Conservation (phyloP, 768 basidiomycete genomes). For the Pulveroboletus sp. region DNA sequence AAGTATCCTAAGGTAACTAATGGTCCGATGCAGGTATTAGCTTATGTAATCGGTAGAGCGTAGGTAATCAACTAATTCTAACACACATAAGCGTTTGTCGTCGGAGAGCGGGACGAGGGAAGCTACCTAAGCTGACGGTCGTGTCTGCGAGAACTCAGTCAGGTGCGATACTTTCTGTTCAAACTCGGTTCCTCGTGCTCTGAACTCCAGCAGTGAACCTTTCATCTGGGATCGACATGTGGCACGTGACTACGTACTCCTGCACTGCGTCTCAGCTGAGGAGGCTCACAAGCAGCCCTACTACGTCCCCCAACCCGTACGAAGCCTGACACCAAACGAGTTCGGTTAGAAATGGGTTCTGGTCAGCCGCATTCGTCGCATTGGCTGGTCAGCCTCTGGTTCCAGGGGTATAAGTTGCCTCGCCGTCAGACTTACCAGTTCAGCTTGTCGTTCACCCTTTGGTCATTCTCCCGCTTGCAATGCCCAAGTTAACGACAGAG, state of each 20-base stretch:
- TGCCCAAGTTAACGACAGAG: not conserved
- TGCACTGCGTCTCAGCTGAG: no score
- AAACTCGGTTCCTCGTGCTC: no score
- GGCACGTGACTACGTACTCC: slow-evolving; percentile 5
- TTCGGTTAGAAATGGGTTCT: not conserved
- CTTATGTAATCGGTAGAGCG: no score
- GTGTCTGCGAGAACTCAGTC: no score
- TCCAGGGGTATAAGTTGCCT: not conserved
- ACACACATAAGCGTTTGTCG: no score
- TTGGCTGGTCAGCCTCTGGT: not conserved
- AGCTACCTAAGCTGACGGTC: no score
- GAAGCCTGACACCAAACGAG: not conserved
- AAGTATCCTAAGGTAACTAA: no score
- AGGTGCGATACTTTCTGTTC: no score
- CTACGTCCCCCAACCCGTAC: not conserved
- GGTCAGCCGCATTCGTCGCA: not conserved
- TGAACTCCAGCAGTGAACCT: no score
- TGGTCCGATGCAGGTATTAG: no score
- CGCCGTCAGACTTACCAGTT: not conserved
- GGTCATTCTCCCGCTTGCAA: not conserved
- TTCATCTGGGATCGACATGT: slow-evolving; percentile 2
- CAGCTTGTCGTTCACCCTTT: not conserved
- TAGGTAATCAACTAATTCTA: no score
- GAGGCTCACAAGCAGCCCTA: not conserved
- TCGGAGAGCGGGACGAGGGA: not conserved